phyloP scores from a whole-genome alignment of 441 rosid species.

The Aquilaria agallochum region DNA sequence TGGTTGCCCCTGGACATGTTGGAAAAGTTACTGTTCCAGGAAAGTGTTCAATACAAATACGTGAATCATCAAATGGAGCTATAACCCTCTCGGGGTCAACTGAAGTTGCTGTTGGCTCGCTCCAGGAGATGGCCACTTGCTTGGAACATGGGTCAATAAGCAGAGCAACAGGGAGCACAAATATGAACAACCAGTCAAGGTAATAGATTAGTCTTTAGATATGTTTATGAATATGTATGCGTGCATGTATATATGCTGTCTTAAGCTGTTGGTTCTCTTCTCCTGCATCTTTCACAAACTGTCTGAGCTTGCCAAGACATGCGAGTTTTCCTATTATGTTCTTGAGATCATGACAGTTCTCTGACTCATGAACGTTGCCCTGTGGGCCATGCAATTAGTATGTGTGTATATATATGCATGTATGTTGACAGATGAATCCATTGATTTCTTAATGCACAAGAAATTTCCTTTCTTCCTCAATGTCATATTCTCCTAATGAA shows the following conservation, averaged over 20 bases:
- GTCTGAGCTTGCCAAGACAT: no score
- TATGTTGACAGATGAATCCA: no score
- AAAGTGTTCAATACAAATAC: slow-evolving; percentile 61
- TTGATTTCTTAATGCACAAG: no score
- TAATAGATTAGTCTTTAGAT: slow-evolving; percentile 4
- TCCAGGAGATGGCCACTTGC: slow-evolving; percentile 65
- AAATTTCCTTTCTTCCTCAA: background rate
- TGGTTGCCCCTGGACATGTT: slow-evolving; percentile 36
- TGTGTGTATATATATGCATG: no score
- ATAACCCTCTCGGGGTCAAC: slow-evolving; percentile 63
- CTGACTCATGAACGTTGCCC: no score
- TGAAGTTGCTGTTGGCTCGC: slow-evolving; percentile 45
- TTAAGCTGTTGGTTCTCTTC: no score
- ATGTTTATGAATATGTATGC: no score
- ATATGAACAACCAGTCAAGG: slow-evolving; percentile 25
- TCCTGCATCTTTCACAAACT: no score
- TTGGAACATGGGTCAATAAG: slow-evolving; percentile 59
- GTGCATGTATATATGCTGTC: no score
- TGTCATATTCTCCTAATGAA: slow-evolving; percentile 4
- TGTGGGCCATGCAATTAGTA: no score
- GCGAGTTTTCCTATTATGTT: no score
- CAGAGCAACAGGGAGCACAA: slow-evolving; percentile 64
- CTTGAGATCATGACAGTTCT: no score
- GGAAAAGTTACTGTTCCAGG: slow-evolving; percentile 39
- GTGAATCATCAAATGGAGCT: slow-evolving; percentile 65